phyloP scores from a whole-genome alignment of 129 eudicot genomes.

The Apium graveolens region DNA sequence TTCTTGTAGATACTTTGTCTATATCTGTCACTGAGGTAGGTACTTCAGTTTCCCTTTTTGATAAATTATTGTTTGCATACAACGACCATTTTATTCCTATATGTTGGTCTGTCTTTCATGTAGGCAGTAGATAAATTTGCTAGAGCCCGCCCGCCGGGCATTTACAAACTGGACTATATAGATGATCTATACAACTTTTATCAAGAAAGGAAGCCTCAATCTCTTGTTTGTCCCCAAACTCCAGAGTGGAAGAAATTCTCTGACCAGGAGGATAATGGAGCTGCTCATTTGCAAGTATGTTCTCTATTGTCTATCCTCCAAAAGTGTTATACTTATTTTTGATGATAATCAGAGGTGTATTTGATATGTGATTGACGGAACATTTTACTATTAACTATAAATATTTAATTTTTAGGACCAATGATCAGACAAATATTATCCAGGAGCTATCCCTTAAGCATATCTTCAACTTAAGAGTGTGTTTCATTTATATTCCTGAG shows the following conservation, averaged over 20 bases:
- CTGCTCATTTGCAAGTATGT: slow-evolving; percentile 38
- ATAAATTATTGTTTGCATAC: not conserved
- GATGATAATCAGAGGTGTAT: not conserved
- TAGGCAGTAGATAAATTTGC: slow-evolving; percentile 55
- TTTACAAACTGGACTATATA: slow-evolving; percentile 58
- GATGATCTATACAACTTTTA: slow-evolving; percentile 41
- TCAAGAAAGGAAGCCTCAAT: slow-evolving; percentile 42
- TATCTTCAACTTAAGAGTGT: not conserved
- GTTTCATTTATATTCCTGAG: not conserved
- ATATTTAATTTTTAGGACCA: not conserved
- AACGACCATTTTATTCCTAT: slow-evolving; percentile 1
- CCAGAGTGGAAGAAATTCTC: slow-evolving; percentile 68
- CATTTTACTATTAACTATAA: not conserved
- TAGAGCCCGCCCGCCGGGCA: slow-evolving; percentile 56
- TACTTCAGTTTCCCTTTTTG: slow-evolving; percentile 2
- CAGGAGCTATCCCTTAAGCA: not conserved
- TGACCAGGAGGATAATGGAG: slow-evolving; percentile 44
- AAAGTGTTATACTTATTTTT: not conserved
- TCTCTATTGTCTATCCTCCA: not conserved
- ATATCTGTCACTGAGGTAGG: slow-evolving; percentile 54
- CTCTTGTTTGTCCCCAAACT: slow-evolving; percentile 52
- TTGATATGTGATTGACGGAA: not conserved
- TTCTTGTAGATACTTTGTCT: slow-evolving; percentile 36
- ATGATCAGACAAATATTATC: not conserved
- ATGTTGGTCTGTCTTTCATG: slow-evolving; percentile 14